Conservation (phyloP, 352 stramenopile genomes). For the Phytophthora sojae region DNA sequence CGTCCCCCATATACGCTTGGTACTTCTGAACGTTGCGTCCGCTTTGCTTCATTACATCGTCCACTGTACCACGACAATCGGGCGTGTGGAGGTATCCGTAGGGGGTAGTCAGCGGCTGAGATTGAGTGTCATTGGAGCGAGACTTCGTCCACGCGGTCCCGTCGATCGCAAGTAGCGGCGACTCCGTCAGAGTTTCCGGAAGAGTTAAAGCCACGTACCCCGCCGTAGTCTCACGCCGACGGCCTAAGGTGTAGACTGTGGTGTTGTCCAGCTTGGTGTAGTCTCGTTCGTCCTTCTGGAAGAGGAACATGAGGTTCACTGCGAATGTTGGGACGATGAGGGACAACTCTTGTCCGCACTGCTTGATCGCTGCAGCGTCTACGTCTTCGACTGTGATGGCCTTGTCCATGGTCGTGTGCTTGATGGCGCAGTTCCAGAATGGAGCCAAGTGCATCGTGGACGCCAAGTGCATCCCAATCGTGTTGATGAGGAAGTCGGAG, state of each 20-base stretch:
- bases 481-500: slow-evolving; percentile 44
- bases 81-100: slow-evolving; percentile 51
- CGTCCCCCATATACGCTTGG: slow-evolving; percentile 49
- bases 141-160: slow-evolving; percentile 43
- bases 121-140: slow-evolving; percentile 1
- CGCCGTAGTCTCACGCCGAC: slow-evolving; percentile 26
- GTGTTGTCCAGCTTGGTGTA: slow-evolving; percentile 55
- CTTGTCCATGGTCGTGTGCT: slow-evolving; percentile 50
- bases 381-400: slow-evolving; percentile 32
- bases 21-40: slow-evolving; percentile 60
- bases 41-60: slow-evolving; percentile 33
- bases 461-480: slow-evolving; percentile 41
- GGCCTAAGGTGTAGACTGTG: slow-evolving; percentile 43
- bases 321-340: slow-evolving; percentile 36
- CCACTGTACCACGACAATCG: slow-evolving; percentile 37
- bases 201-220: slow-evolving; percentile 30
- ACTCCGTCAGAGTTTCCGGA: slow-evolving; percentile 39
- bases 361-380: slow-evolving; percentile 26
- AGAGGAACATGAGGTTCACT: slow-evolving; percentile 54
- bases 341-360: slow-evolving; percentile 30
- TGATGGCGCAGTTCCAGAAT: slow-evolving; percentile 58
- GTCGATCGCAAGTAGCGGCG: slow-evolving; percentile 41
- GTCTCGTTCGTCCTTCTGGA: slow-evolving; percentile 46
- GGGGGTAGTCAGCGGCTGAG: slow-evolving; percentile 18
- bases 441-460: slow-evolving; percentile 46